A percentile compares a stretch with the other conserved stretches of the same genome.
Evolutionary conservation across 305 asterid genomes (phyloP).

Genomic region (Ajuga reptans): DNA sequence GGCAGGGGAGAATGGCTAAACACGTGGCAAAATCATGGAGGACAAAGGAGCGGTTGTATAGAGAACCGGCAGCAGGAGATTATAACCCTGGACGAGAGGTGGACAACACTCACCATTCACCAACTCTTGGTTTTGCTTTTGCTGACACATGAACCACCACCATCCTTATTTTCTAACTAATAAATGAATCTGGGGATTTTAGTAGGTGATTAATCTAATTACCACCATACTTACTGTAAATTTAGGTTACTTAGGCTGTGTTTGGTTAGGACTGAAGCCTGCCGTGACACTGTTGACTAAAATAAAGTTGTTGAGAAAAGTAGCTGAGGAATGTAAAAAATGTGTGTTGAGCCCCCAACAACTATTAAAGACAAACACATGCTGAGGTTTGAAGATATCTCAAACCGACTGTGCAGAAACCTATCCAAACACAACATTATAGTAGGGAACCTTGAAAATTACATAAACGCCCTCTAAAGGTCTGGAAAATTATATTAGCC

Average conservation of each 20-base stretch:
- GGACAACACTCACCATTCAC: slow-evolving; percentile 23
- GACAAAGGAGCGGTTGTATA: too few species aligned
- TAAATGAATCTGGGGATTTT: not conserved
- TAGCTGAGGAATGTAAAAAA: too few species aligned
- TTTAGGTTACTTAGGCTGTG: not conserved
- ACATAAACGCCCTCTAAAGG: slow-evolving; percentile 9
- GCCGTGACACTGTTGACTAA: too few species aligned
- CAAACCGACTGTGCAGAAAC: too few species aligned
- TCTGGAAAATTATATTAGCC: not conserved
- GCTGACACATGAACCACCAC: slow-evolving; percentile 40
- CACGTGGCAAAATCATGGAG: slow-evolving; percentile 6
- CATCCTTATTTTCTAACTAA: slow-evolving; percentile 15
- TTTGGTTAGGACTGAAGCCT: too few species aligned
- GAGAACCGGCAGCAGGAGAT: slow-evolving; percentile 3
- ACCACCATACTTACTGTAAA: not conserved
- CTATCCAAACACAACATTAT: too few species aligned
- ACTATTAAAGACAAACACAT: too few species aligned
- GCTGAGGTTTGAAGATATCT: too few species aligned
- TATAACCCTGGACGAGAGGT: not conserved
- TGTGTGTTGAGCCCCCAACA: too few species aligned
- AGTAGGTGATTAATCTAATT: slow-evolving; percentile 14
- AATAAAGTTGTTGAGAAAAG: too few species aligned
- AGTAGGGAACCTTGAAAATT: not conserved
- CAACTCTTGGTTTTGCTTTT: slow-evolving; percentile 30
- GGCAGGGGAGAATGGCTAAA: too few species aligned